Percentiles rank a stretch among this genome's conserved stretches.
These are phyloP conservation scores for Debaryomyces hansenii DNA, from an alignment of 805 yeast genomes.

Conservation along the genomic window DNA sequence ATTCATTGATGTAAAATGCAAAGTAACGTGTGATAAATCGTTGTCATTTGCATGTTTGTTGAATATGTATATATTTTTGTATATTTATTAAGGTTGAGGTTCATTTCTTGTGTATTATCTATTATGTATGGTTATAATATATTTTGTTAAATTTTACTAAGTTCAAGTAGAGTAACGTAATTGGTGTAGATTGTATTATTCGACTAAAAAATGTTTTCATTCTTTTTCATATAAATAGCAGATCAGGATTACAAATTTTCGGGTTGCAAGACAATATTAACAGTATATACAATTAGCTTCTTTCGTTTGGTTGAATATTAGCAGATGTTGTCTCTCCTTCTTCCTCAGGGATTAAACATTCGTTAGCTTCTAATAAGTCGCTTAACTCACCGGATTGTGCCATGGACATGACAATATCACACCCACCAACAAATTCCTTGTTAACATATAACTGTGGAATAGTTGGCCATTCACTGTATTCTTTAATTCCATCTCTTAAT, in stretches of 20 bases:
- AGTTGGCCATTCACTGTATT: slow-evolving; percentile 96
- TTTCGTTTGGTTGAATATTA: slow-evolving; percentile 36
- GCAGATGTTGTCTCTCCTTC: slow-evolving; percentile 39
- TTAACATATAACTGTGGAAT: slow-evolving; percentile 93
- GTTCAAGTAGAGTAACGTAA: no score
- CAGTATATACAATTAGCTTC: slow-evolving; percentile 17
- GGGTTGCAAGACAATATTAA: background rate
- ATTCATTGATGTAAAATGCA: no score
- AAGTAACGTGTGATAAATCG: no score
- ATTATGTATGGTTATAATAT: background rate
- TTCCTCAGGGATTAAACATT: slow-evolving; percentile 79
- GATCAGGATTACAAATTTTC: no score
- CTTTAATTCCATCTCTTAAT: slow-evolving; percentile 92
- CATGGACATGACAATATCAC: slow-evolving; percentile 93
- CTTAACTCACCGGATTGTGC: slow-evolving; percentile 88
- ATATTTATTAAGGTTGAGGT: background rate
- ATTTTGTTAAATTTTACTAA: background rate
- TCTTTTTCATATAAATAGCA: no score
- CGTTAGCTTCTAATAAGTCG: slow-evolving; percentile 75
- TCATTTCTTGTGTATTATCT: background rate
- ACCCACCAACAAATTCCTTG: slow-evolving; percentile 94
- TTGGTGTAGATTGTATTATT: no score
- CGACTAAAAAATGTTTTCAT: no score
- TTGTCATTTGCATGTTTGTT: background rate
- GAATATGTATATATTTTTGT: background rate